These are phyloP conservation scores for Linanthus parryae DNA, from an alignment of 148 eudicot genomes.

Conservation along the genomic window DNA sequence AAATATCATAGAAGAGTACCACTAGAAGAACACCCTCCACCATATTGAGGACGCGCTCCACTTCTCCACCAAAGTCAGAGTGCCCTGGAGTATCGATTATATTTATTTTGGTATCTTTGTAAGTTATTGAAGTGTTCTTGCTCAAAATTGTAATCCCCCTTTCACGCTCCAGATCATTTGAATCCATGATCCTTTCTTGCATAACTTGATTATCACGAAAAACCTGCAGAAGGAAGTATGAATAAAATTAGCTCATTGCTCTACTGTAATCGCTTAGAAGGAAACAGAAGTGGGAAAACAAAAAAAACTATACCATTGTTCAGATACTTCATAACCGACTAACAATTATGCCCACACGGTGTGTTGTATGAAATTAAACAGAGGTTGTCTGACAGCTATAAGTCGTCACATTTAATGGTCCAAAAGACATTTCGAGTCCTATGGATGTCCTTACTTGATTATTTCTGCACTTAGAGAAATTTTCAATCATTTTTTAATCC, in stretches of 20 bases:
- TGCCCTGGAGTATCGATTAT: conserved; percentile 99
- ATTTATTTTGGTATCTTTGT: conserved; percentile 84
- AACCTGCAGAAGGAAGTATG: conserved; percentile 47
- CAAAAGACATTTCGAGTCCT: too few relatives aligned
- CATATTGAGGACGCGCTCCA: conserved; percentile 96
- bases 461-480: too few relatives aligned
- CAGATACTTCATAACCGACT: too few relatives aligned
- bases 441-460: too few relatives aligned
- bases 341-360: too few relatives aligned
- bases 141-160: conserved; percentile 97
- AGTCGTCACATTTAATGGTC: too few relatives aligned
- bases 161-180: conserved; percentile 97
- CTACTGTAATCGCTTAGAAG: conserved; percentile 3
- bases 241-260: background rate
- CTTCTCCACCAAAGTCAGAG: conserved; percentile 99
- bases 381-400: too few relatives aligned
- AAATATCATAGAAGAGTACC: conserved; percentile 45
- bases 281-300: background rate
- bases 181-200: conserved; percentile 98
- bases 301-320: background rate
- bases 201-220: conserved; percentile 95
- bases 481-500: too few relatives aligned
- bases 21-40: conserved; percentile 97
- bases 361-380: too few relatives aligned
- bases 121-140: conserved; percentile 90